phyloP scores from a whole-genome alignment of 495 filamentous ascomycete genomes.

The Xylaria longipes region DNA sequence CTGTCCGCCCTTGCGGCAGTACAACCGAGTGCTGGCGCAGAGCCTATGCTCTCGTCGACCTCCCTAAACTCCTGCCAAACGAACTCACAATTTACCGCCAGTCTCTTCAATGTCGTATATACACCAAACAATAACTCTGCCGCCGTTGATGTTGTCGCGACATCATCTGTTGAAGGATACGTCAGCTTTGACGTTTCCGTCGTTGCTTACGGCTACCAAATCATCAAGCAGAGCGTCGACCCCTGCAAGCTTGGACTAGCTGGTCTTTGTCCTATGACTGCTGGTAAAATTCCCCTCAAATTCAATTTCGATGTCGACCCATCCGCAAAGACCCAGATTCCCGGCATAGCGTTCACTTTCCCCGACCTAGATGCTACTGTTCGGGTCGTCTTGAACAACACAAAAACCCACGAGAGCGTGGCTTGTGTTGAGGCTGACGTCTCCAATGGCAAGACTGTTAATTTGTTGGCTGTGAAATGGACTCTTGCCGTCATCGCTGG shows the following conservation, averaged over 20 bases:
- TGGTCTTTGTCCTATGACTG: constrained; percentile 92
- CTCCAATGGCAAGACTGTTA: constrained; percentile 92
- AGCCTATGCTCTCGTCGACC: constrained; percentile 67
- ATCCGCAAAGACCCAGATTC: constrained; percentile 68
- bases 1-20: constrained; percentile 44
- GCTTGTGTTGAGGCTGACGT: constrained; percentile 89
- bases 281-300: constrained; percentile 78
- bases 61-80: constrained; percentile 80
- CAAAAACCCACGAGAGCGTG: constrained; percentile 62
- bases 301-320: constrained; percentile 68
- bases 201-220: constrained; percentile 80
- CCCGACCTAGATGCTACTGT: constrained; percentile 94
- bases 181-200: constrained; percentile 80
- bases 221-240: constrained; percentile 68
- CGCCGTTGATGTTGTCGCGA: constrained; percentile 77
- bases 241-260: constrained; percentile 74
- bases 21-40: constrained; percentile 37
- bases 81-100: constrained; percentile 81
- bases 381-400: constrained; percentile 77
- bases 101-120: constrained; percentile 81
- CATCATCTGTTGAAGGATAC: constrained; percentile 84
- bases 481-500: constrained; percentile 84
- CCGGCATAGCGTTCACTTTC: constrained; percentile 85
- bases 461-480: constrained; percentile 90
- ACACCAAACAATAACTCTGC: constrained; percentile 77